Evolutionary conservation across 306 rosid species (phyloP).

Genomic region (Fagus sylvatica): DNA sequence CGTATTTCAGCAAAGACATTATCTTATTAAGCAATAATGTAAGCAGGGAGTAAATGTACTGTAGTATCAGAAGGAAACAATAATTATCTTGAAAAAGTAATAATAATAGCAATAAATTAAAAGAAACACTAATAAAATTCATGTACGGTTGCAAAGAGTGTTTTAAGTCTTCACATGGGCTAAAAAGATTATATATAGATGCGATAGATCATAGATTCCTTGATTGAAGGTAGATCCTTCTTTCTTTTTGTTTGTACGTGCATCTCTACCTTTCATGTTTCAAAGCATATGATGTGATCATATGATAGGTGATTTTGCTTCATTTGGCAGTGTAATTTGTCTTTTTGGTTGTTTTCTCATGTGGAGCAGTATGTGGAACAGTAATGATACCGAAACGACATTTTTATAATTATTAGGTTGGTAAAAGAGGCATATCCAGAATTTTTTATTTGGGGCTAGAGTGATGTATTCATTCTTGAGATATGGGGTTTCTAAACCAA

Average conservation of each 20-base stretch:
- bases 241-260: slow-evolving; percentile 17
- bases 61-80: too few relatives aligned
- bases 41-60: too few relatives aligned
- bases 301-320: slow-evolving; percentile 29
- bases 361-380: neutral
- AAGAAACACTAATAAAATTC: neutral
- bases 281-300: slow-evolving; percentile 27
- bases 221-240: slow-evolving; percentile 9
- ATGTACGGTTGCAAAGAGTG: neutral
- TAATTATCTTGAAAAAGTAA: too few relatives aligned
- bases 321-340: neutral
- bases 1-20: slow-evolving; percentile 45
- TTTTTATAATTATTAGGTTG: too few relatives aligned
- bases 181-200: slow-evolving; percentile 20
- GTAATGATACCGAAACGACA: too few relatives aligned
- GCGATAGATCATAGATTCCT: slow-evolving; percentile 30
- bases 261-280: slow-evolving; percentile 12
- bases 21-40: slow-evolving; percentile 29
- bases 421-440: too few relatives aligned
- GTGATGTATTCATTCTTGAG: too few relatives aligned
- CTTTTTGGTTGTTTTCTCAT: neutral
- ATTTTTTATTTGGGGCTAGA: too few relatives aligned
- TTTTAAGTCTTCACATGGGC: slow-evolving; percentile 36
- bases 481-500: too few relatives aligned
- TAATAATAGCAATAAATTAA: neutral